A percentile compares a stretch with the other conserved stretches of the same genome.
These are phyloP conservation scores for Juncus effusus DNA, from an alignment of 176 grass and related monocot genomes.

Conservation along the genomic window DNA sequence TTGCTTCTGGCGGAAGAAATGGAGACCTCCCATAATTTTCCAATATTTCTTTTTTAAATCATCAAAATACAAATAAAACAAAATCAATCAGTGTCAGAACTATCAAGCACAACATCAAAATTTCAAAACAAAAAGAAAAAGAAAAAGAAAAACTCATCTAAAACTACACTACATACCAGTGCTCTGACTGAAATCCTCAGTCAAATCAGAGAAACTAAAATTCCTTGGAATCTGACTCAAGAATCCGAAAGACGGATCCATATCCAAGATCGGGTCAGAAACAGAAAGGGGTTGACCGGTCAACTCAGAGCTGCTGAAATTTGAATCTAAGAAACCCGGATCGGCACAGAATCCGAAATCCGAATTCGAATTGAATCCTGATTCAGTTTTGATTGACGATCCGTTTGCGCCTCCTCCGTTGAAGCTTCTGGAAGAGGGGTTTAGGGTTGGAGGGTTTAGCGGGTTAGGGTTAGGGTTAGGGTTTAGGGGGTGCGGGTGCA, in stretches of 20 bases:
- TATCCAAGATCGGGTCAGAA: constrained; percentile 55
- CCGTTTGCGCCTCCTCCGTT: constrained; percentile 55
- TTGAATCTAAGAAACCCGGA: constrained; percentile 61
- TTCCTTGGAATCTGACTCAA: constrained; percentile 92
- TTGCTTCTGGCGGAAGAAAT: constrained; percentile 71
- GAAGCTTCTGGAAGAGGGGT: constrained; percentile 44
- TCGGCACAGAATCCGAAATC: constrained; percentile 73
- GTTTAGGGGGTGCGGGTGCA: constrained; percentile 43
- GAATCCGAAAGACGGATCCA: constrained; percentile 77
- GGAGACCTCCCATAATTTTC: constrained; percentile 97
- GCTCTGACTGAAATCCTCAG: constrained; percentile 90
- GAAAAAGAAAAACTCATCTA: constrained; percentile 14
- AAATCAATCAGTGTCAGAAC: neutral
- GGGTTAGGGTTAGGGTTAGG: constrained; percentile 37
- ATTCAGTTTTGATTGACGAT: constrained; percentile 57
- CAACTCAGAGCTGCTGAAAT: constrained; percentile 76
- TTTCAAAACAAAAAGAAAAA: constrained; percentile 16
- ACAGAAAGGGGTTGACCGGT: constrained; percentile 53
- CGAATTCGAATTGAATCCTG: constrained; percentile 57
- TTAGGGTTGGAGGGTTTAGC: constrained; percentile 40
- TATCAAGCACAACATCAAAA: neutral
- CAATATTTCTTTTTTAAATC: constrained; percentile 63
- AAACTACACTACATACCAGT: constrained; percentile 42
- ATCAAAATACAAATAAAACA: constrained; percentile 18
- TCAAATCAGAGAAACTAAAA: constrained; percentile 97